These are phyloP conservation scores for Phytophthora vignae DNA, from an alignment of 352 stramenopile genomes.

Conservation along the genomic window DNA sequence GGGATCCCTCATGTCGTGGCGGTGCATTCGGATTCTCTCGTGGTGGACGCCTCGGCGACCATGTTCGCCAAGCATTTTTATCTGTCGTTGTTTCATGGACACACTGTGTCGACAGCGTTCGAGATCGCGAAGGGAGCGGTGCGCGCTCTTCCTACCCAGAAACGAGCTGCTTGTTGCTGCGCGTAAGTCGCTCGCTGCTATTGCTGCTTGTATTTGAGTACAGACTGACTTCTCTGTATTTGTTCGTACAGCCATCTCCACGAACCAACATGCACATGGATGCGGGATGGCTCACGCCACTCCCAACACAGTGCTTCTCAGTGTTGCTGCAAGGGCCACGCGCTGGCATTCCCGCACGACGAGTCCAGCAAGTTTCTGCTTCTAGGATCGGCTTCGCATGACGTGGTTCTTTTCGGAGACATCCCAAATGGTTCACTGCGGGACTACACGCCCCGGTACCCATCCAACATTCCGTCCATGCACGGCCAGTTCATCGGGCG, in stretches of 20 bases:
- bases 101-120: conserved; percentile 76
- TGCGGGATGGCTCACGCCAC: conserved; percentile 67
- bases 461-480: conserved; percentile 84
- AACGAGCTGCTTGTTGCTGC: conserved; percentile 77
- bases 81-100: conserved; percentile 75
- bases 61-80: conserved; percentile 92
- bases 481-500: conserved; percentile 86
- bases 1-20: conserved; percentile 93
- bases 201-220: neutral
- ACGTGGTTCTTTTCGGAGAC: conserved; percentile 78
- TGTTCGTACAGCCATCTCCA: conserved; percentile 65
- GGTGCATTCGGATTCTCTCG: conserved; percentile 80
- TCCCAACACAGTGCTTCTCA: conserved; percentile 70
- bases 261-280: conserved; percentile 75
- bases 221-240: conserved; percentile 1
- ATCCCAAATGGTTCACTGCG: conserved; percentile 63
- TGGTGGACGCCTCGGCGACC: conserved; percentile 76
- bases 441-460: conserved; percentile 75
- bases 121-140: conserved; percentile 81
- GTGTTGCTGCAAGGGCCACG: conserved; percentile 80
- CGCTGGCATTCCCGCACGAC: conserved; percentile 77
- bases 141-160: conserved; percentile 65
- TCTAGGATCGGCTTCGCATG: conserved; percentile 57
- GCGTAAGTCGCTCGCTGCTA: conserved; percentile 53
- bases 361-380: conserved; percentile 88